These are phyloP conservation scores for Pseudogymnoascus sp. DNA, from an alignment of 2,329 filamentous ascomycete genomes.

Conservation along the genomic window DNA sequence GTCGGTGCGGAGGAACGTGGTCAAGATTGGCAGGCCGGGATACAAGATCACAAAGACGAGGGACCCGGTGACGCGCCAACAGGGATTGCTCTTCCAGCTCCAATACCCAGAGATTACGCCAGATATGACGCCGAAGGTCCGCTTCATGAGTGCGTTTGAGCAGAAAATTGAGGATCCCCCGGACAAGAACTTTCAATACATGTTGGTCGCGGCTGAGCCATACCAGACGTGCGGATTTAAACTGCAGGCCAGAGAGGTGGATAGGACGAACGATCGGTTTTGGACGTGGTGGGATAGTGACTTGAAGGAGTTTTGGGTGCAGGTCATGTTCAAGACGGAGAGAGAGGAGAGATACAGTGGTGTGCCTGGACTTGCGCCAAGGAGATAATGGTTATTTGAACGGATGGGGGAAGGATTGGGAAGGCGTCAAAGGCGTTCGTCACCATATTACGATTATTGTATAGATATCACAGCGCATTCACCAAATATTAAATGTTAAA, in stretches of 20 bases:
- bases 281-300: slow-evolving; percentile 96
- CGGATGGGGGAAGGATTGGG: slow-evolving; percentile 1
- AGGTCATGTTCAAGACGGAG: slow-evolving; percentile 97
- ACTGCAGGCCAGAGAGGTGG: slow-evolving; percentile 85
- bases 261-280: slow-evolving; percentile 77
- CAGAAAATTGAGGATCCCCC: slow-evolving; percentile 88
- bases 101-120: slow-evolving; percentile 85
- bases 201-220: slow-evolving; percentile 89
- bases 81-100: slow-evolving; percentile 89
- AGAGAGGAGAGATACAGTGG: slow-evolving; percentile 79
- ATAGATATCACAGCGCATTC: slow-evolving; percentile 1
- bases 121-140: slow-evolving; percentile 69
- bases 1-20: slow-evolving; percentile 65
- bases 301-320: slow-evolving; percentile 93
- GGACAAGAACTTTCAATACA: slow-evolving; percentile 89
- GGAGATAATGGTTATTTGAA: slow-evolving; percentile 13
- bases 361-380: slow-evolving; percentile 49
- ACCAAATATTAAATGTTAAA: neutral
- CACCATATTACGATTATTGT: slow-evolving; percentile 1
- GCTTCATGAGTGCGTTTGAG: slow-evolving; percentile 97
- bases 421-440: slow-evolving; percentile 14
- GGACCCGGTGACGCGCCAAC: slow-evolving; percentile 79
- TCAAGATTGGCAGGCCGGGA: slow-evolving; percentile 92
- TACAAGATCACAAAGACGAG: slow-evolving; percentile 97
- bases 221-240: slow-evolving; percentile 98